Evolutionary conservation across 2,329 filamentous ascomycete genomes (phyloP).

Genomic region (Colletotrichum sp.): DNA sequence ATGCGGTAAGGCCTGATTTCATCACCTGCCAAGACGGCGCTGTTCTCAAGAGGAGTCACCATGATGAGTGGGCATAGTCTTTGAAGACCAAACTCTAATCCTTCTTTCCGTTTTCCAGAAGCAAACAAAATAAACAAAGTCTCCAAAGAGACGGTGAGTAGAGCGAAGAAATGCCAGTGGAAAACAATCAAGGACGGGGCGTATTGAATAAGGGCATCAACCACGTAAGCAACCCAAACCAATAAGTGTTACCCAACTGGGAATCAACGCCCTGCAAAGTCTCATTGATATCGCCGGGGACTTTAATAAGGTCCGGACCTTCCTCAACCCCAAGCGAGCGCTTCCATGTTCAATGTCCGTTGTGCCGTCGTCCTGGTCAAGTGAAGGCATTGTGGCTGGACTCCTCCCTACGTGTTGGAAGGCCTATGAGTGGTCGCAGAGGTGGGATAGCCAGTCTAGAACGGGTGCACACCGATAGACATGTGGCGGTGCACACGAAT

Average conservation of each 20-base stretch:
- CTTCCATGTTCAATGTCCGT: not conserved
- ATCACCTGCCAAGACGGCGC: conserved; percentile 32
- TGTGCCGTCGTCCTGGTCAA: not conserved
- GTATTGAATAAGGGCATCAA: not conserved
- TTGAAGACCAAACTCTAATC: not conserved
- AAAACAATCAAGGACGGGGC: not conserved
- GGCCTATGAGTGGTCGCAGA: not conserved
- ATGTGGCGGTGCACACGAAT: conserved; percentile 20
- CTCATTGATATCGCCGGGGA: not conserved
- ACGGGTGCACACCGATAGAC: not conserved
- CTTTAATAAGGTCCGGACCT: not conserved
- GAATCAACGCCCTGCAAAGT: not conserved
- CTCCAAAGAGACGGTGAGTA: not conserved
- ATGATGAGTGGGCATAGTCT: not conserved
- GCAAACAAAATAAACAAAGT: not conserved
- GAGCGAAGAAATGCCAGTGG: not conserved
- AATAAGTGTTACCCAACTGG: not conserved
- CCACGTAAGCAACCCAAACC: not conserved
- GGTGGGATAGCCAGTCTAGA: not conserved
- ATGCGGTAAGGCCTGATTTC: conserved; percentile 62
- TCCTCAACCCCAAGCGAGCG: not conserved
- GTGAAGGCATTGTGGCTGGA: conserved; percentile 4
- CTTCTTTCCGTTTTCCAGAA: not conserved
- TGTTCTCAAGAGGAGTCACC: not conserved
- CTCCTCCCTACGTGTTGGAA: not conserved